Conservation (phyloP, 345 rosid species). For the Angophora floribunda region DNA sequence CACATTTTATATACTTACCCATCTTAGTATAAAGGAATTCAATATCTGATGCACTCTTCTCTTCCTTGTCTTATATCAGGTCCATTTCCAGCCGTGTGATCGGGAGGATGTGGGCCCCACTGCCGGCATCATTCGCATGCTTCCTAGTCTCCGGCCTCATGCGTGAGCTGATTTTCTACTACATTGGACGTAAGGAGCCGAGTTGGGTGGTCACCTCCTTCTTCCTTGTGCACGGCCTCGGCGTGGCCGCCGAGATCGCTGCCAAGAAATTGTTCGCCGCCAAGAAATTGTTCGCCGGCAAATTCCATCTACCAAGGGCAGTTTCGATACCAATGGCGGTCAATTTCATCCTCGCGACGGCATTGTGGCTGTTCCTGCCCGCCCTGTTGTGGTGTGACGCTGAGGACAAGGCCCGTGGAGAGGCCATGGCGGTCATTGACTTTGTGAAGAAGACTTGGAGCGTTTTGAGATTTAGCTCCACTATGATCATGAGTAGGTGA, state of each 20-base stretch:
- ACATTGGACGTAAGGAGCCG: slow-evolving; percentile 22
- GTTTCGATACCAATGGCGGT: slow-evolving; percentile 1
- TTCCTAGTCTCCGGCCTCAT: slow-evolving; percentile 42
- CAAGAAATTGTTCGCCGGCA: slow-evolving; percentile 2
- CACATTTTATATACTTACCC: neutral
- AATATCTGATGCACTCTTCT: neutral
- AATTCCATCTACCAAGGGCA: slow-evolving; percentile 1
- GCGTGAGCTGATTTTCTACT: slow-evolving; percentile 64
- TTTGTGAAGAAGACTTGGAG: neutral
- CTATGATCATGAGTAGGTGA: neutral
- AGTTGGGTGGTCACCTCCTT: slow-evolving; percentile 40
- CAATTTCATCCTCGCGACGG: slow-evolving; percentile 8
- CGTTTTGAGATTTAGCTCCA: neutral
- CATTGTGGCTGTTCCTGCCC: slow-evolving; percentile 15
- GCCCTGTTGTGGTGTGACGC: neutral
- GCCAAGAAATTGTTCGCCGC: no score
- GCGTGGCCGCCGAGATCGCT: slow-evolving; percentile 5
- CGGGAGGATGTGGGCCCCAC: slow-evolving; percentile 26
- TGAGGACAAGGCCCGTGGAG: slow-evolving; percentile 6
- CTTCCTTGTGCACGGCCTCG: slow-evolving; percentile 41
- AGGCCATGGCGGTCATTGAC: slow-evolving; percentile 6
- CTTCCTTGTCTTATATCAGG: neutral
- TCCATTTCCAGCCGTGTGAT: neutral
- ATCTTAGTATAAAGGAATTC: neutral
- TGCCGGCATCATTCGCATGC: slow-evolving; percentile 25